phyloP scores from a whole-genome alignment of 306 rosid genomes.

The Citrullus mucosospermus region DNA sequence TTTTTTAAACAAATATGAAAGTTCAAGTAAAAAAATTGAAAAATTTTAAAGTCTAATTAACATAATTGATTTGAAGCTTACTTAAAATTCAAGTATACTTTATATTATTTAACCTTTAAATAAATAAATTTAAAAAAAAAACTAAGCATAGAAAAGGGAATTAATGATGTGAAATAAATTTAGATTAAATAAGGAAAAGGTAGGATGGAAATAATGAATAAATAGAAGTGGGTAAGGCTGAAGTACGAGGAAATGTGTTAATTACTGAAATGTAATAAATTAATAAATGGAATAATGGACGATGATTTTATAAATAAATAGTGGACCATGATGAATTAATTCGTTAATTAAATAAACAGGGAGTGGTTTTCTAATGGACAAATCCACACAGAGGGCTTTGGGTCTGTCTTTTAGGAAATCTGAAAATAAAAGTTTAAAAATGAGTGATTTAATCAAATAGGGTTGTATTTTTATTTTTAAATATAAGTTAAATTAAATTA shows the following conservation, averaged over 20 bases:
- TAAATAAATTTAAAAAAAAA: background rate
- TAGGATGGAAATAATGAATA: background rate
- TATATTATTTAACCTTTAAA: background rate
- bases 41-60: no score
- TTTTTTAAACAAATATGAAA: no score
- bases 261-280: background rate
- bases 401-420: no score
- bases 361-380: no score
- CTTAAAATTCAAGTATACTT: no score
- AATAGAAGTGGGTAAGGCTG: background rate
- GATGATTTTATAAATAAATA: background rate
- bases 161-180: background rate
- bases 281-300: background rate
- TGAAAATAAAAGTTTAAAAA: no score
- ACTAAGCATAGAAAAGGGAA: background rate
- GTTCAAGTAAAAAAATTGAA: no score
- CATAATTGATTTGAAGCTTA: no score
- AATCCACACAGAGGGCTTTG: no score
- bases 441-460: no score
- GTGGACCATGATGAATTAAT: background rate
- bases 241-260: constrained; percentile 1
- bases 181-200: background rate
- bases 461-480: no score
- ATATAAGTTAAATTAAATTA: no score
- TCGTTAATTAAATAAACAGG: background rate